phyloP scores from a whole-genome alignment of 2,329 filamentous ascomycete genomes.

The Epicoccum sorghinum region DNA sequence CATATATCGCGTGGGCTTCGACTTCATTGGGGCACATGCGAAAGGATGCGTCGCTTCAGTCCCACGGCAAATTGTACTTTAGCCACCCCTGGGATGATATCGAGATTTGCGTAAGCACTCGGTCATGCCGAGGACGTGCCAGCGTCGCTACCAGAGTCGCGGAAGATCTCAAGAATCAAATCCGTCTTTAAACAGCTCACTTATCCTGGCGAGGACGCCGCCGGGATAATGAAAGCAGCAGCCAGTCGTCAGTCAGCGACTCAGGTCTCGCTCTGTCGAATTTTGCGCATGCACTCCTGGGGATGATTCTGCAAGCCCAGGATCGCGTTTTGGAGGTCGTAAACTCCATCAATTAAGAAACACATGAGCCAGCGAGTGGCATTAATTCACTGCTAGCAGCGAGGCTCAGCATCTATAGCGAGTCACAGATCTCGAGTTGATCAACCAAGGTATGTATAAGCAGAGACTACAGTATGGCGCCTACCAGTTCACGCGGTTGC shows the following conservation, averaged over 20 bases:
- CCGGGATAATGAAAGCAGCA: background rate
- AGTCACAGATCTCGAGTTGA: no score
- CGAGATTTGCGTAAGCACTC: background rate
- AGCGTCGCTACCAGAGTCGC: background rate
- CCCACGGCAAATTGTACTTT: conserved; percentile 11
- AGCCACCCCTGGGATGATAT: conserved; percentile 3
- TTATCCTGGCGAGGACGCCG: conserved; percentile 1
- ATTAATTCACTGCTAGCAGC: no score
- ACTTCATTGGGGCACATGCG: conserved; percentile 3
- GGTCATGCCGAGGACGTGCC: conserved; percentile 3
- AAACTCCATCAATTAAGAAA: no score
- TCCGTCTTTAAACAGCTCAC: conserved; percentile 1
- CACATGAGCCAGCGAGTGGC: no score
- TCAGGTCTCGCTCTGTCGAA: no score
- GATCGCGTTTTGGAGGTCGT: no score
- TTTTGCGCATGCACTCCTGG: no score
- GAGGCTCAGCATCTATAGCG: no score
- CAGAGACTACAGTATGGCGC: no score
- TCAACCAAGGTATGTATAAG: no score
- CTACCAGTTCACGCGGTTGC: no score
- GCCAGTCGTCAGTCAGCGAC: background rate
- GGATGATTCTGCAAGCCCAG: no score
- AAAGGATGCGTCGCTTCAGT: background rate
- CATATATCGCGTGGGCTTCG: background rate
- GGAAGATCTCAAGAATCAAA: background rate